These are phyloP conservation scores for Sclerotinia minor DNA, from an alignment of 2,329 filamentous ascomycete genomes.

Conservation along the genomic window DNA sequence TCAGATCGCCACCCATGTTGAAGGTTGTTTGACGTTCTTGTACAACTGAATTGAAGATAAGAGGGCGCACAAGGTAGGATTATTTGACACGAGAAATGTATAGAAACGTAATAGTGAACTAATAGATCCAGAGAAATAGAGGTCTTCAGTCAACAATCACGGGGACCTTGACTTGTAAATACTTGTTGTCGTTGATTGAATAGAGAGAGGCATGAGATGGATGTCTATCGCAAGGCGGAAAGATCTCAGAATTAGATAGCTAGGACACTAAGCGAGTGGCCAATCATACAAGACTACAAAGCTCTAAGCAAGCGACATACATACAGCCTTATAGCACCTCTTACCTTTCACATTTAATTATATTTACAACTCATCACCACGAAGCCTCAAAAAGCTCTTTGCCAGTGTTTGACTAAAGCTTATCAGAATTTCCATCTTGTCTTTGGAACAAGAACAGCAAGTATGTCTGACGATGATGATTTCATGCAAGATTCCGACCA, in stretches of 20 bases:
- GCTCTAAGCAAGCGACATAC: conserved; percentile 17
- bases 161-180: not conserved
- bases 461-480: conserved; percentile 66
- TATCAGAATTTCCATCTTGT: not conserved
- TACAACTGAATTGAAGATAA: not conserved
- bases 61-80: too few species aligned
- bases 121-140: not conserved
- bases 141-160: not conserved
- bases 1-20: conserved; percentile 92
- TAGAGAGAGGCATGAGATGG: not conserved
- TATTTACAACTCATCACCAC: not conserved
- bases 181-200: conserved; percentile 5
- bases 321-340: conserved; percentile 26
- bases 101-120: not conserved
- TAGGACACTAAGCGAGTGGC: conserved; percentile 15
- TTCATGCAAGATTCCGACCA: conserved; percentile 93
- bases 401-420: not conserved
- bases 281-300: conserved; percentile 17
- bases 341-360: not conserved
- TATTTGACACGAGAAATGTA: not conserved
- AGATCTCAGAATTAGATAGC: conserved; percentile 14
- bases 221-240: conserved; percentile 5
- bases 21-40: conserved; percentile 35
- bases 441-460: conserved; percentile 27
- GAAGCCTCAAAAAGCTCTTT: not conserved